A percentile compares a stretch with the other conserved stretches of the same genome.
phyloP scores from a whole-genome alignment of 2,329 filamentous ascomycete genomes.

The Sphaerulina musiva region DNA sequence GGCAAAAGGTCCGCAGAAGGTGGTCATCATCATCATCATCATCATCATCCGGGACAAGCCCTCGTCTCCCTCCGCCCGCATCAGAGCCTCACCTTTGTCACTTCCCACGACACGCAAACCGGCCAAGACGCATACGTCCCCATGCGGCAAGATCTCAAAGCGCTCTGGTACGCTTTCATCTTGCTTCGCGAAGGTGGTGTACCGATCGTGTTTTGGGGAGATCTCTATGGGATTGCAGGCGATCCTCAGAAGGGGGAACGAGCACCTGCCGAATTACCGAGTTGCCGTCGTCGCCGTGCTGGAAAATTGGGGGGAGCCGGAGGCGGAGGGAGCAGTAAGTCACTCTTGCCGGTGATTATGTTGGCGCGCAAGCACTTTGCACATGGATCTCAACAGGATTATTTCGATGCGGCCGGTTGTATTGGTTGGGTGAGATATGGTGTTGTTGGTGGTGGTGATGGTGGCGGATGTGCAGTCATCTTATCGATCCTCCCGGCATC shows the following conservation, averaged over 20 bases:
- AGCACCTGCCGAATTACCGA: constrained; percentile 42
- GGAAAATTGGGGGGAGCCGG: background rate
- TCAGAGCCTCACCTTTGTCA: constrained; percentile 53
- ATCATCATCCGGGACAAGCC: constrained; percentile 16
- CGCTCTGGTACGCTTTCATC: constrained; percentile 65
- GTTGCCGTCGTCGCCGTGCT: constrained; percentile 15
- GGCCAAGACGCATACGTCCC: constrained; percentile 58
- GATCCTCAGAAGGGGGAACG: constrained; percentile 31
- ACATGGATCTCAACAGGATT: constrained; percentile 59
- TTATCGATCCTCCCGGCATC: constrained; percentile 27
- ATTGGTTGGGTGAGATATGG: constrained; percentile 55
- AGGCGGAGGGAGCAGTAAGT: constrained; percentile 27
- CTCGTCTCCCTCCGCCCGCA: constrained; percentile 22
- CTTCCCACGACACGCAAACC: constrained; percentile 64
- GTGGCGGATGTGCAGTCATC: constrained; percentile 32
- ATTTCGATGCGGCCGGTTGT: constrained; percentile 55
- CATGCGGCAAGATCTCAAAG: constrained; percentile 62
- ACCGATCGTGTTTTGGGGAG: constrained; percentile 65
- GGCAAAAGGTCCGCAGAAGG: constrained; percentile 3
- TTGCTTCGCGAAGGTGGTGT: constrained; percentile 58
- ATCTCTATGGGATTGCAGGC: constrained; percentile 57
- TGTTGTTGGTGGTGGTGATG: constrained; percentile 33
- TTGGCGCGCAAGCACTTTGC: constrained; percentile 60
- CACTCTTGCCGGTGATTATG: constrained; percentile 49
- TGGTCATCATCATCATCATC: background rate